These are phyloP conservation scores for Asterella californica DNA, from an alignment of 225 moss, liverwort and hornwort species.

Conservation along the genomic window DNA sequence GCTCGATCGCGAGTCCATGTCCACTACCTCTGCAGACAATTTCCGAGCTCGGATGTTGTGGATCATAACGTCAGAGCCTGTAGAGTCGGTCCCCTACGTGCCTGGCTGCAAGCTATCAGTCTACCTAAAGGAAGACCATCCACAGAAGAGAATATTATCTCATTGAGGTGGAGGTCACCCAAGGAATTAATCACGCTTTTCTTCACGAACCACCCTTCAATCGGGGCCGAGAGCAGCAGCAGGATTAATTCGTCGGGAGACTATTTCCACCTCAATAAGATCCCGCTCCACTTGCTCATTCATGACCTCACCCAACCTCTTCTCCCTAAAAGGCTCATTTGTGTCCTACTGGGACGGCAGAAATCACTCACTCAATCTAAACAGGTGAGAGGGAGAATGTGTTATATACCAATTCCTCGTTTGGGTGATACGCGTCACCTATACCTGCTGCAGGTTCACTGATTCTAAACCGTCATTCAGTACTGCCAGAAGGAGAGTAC, in stretches of 20 bases:
- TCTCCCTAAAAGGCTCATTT: not conserved
- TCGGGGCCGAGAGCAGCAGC: not conserved
- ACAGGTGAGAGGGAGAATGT: not conserved
- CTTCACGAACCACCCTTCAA: not conserved
- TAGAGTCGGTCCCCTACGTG: not conserved
- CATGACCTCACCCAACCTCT: not conserved
- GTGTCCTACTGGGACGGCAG: not conserved
- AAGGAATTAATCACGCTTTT: constrained; percentile 6
- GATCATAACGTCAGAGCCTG: not conserved
- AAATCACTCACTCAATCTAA: not conserved
- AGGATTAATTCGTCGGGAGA: constrained; percentile 11
- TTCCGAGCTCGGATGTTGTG: not conserved
- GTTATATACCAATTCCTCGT: not conserved
- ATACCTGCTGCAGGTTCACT: not conserved
- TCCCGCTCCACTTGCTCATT: not conserved
- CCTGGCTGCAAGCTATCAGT: not conserved
- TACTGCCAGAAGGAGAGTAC: not conserved
- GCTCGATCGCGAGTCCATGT: not conserved
- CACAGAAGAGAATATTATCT: constrained; percentile 12
- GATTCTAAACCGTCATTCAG: not conserved
- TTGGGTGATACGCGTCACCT: not conserved
- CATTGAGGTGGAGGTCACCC: constrained; percentile 14
- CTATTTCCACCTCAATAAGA: constrained; percentile 14
- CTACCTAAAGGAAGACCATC: not conserved
- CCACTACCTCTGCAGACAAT: not conserved